Evolutionary conservation across 257 asterid species (phyloP).

Genomic region (Marsdenia floribunda): DNA sequence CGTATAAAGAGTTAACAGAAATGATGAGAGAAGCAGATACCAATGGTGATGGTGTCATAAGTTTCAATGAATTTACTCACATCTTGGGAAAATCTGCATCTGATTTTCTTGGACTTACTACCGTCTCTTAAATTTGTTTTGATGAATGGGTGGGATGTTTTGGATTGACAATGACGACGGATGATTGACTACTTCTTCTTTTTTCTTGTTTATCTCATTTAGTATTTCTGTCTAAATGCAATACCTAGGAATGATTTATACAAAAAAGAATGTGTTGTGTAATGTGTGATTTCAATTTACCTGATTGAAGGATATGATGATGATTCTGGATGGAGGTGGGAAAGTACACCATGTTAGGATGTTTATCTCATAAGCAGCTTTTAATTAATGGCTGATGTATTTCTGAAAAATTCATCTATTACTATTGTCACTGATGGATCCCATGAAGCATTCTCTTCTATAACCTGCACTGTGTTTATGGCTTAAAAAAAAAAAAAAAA

Average conservation of each 20-base stretch:
- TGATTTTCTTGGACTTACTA: constrained; percentile 40
- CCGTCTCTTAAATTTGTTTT: constrained; percentile 15
- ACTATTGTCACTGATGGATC: too few relatives aligned
- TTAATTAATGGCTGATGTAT: neutral
- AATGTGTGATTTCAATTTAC: neutral
- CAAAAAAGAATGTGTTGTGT: neutral
- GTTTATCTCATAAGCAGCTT: neutral
- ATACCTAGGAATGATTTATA: too few relatives aligned
- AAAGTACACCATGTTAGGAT: neutral
- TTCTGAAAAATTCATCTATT: neutral
- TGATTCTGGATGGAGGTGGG: neutral
- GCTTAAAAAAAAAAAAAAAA: too few relatives aligned
- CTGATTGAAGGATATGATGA: constrained; percentile 3
- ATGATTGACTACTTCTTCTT: neutral
- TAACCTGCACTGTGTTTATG: too few relatives aligned
- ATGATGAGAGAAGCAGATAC: constrained; percentile 53
- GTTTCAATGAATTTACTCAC: constrained; percentile 49
- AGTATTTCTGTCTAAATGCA: neutral
- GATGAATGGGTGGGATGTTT: too few relatives aligned
- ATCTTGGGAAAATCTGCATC: constrained; percentile 44
- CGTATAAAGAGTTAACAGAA: constrained; percentile 34
- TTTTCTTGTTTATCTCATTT: neutral
- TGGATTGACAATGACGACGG: neutral
- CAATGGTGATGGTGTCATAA: constrained; percentile 59
- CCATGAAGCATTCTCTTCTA: too few relatives aligned